Evolutionary conservation across 1,284 basidiomycete species (phyloP).

Genomic region (Phylloboletellus chloephorus): DNA sequence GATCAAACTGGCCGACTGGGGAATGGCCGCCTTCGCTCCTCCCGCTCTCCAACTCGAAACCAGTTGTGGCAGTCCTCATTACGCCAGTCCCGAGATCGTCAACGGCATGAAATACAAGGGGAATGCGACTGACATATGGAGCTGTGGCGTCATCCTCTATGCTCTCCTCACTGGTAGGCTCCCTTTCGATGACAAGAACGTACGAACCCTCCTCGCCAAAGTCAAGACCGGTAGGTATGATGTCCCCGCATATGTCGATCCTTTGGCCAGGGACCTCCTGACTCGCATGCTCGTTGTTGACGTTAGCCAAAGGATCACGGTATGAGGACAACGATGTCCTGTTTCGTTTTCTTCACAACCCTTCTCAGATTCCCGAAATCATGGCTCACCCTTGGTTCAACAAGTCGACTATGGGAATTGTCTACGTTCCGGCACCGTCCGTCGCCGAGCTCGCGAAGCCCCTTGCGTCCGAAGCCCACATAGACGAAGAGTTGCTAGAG

Average conservation of each 20-base stretch:
- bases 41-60: slow-evolving; percentile 86
- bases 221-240: slow-evolving; percentile 87
- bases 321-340: slow-evolving; percentile 36
- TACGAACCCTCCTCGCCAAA: slow-evolving; percentile 79
- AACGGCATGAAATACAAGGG: slow-evolving; percentile 93
- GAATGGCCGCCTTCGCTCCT: slow-evolving; percentile 93
- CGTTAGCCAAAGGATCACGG: slow-evolving; percentile 79
- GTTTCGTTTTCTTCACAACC: slow-evolving; percentile 10
- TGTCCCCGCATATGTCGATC: slow-evolving; percentile 71
- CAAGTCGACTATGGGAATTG: slow-evolving; percentile 42
- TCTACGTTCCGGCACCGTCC: slow-evolving; percentile 59
- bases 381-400: slow-evolving; percentile 82
- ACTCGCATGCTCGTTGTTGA: slow-evolving; percentile 89
- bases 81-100: slow-evolving; percentile 97
- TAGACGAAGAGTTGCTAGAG: slow-evolving; percentile 83
- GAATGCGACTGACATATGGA: slow-evolving; percentile 92
- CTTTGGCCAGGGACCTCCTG: slow-evolving; percentile 71
- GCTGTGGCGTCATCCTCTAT: slow-evolving; percentile 87
- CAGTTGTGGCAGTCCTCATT: slow-evolving; percentile 96
- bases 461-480: slow-evolving; percentile 62
- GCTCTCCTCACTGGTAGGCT: slow-evolving; percentile 83
- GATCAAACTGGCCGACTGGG: slow-evolving; percentile 98
- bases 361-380: slow-evolving; percentile 77
- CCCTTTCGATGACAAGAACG: slow-evolving; percentile 87
- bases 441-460: slow-evolving; percentile 63